Conservation (phyloP, 78 protist genomes). For the Creolimax fragrantissima region DNA sequence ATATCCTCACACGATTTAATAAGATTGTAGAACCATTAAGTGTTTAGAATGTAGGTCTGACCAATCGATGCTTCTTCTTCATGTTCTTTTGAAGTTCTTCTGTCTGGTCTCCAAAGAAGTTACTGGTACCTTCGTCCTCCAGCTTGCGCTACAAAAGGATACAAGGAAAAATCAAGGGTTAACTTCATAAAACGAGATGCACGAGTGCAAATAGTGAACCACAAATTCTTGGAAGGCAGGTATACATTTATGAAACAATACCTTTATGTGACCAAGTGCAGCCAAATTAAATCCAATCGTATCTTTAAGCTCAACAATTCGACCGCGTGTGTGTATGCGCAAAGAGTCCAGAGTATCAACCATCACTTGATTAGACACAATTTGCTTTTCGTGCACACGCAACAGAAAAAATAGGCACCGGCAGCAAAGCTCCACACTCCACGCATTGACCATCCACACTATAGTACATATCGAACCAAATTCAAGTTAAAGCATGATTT, state of each 20-base stretch:
- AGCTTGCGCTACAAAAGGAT: neutral
- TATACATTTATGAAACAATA: no score
- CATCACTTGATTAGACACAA: neutral
- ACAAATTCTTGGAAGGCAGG: no score
- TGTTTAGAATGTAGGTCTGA: neutral
- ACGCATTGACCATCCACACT: neutral
- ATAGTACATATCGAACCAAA: no score
- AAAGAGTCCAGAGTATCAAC: neutral
- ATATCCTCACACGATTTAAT: no score
- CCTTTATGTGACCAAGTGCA: neutral
- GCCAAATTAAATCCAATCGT: neutral
- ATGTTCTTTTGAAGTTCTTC: neutral
- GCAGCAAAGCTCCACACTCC: slow-evolving; percentile 9
- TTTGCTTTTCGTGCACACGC: slow-evolving; percentile 10
- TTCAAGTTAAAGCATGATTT: no score
- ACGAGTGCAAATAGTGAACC: no score
- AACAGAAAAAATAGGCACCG: slow-evolving; percentile 44
- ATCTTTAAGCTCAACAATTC: neutral
- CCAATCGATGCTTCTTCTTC: neutral
- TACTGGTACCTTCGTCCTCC: neutral
- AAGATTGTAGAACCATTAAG: no score
- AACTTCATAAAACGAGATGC: no score
- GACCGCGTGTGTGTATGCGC: neutral
- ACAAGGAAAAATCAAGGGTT: no score
- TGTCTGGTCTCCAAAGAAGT: neutral